Evolutionary conservation across 257 asterid genomes (phyloP), one percentile per base, ranked within the genome.

Genomic region (Nicotiana tabacum): DNA sequence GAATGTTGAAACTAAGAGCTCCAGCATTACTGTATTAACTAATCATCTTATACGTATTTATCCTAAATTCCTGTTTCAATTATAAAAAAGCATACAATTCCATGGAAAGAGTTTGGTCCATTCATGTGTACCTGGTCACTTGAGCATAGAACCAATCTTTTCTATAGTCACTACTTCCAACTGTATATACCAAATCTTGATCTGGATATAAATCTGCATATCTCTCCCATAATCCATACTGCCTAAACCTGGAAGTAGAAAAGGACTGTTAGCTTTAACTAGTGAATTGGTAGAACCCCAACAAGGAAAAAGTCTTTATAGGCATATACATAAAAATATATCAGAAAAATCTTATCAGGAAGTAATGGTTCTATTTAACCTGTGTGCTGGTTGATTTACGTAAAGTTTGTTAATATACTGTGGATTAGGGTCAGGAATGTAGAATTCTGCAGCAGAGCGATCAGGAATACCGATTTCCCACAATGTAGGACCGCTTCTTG

Each of bases 381-480:
- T 95, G 85, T 93, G 90, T 21, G 58, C 84, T 6, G 95, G 97
- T 65, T 87, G 98, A 85, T 89, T 88, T 72, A 84, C 5, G 46
- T 77, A 91, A 9, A 94, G 92, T 46, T 78, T 90, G 90, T 94
- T 95, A 66, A 91, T 77, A 64, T 89, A 91, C 77, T 43, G 84
- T 0, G 97, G 97, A 65, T 92, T 88, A 27, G 99, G 99, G 80
- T 95, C 98, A 35, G 99, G 99, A 62, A 88, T 87, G 24, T 85
- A 92, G 83, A 84, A 95, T 86, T 93, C 94, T 46, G 93, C 97
- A 84, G 98, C 97, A 77, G 97, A 69, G 27, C 98, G 99, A 86
- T 95, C 97, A 8, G 99, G 99, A 24, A 90, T 30, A 62, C 99
- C 99, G 21, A 95, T 93, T 87, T 95, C 99, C 99, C 98, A 95